These are phyloP conservation scores for Talaromyces sp. DNA, from an alignment of 2,329 filamentous ascomycete species.

Conservation along the genomic window DNA sequence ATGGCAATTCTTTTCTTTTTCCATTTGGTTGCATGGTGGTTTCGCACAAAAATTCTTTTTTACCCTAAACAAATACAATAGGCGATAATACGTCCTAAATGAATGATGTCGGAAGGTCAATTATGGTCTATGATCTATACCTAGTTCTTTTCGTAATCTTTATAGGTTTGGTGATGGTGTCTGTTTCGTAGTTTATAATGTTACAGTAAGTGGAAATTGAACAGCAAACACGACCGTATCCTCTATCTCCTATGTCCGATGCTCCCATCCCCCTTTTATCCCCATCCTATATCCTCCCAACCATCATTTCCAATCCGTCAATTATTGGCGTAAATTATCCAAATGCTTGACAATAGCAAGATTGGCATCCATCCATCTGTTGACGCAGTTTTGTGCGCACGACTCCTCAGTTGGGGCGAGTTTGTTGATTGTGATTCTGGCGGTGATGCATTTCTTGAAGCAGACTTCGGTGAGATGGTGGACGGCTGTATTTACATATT, in stretches of 20 bases:
- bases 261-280: neutral
- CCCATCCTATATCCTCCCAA: neutral
- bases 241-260: neutral
- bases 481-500: conserved; percentile 49
- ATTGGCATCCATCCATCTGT: conserved; percentile 89
- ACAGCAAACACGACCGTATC: neutral
- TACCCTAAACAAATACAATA: neutral
- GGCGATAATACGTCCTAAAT: conserved; percentile 8
- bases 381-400: conserved; percentile 89
- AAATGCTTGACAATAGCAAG: conserved; percentile 81
- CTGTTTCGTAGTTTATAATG: neutral
- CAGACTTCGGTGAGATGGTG: conserved; percentile 73
- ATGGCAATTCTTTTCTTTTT: conserved; percentile 30
- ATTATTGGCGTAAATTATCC: conserved; percentile 56
- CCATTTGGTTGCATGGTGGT: conserved; percentile 45
- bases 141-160: neutral
- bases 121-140: conserved; percentile 3
- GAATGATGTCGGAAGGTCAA: conserved; percentile 5
- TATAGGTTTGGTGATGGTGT: neutral
- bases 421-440: conserved; percentile 66
- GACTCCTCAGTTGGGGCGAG: conserved; percentile 76
- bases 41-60: neutral
- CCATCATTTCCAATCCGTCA: neutral
- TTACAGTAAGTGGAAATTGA: conserved; percentile 7
- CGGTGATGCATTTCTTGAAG: conserved; percentile 90